These are phyloP conservation scores for Colletotrichum lentis DNA, from an alignment of 2,329 filamentous ascomycete genomes.

Conservation along the genomic window DNA sequence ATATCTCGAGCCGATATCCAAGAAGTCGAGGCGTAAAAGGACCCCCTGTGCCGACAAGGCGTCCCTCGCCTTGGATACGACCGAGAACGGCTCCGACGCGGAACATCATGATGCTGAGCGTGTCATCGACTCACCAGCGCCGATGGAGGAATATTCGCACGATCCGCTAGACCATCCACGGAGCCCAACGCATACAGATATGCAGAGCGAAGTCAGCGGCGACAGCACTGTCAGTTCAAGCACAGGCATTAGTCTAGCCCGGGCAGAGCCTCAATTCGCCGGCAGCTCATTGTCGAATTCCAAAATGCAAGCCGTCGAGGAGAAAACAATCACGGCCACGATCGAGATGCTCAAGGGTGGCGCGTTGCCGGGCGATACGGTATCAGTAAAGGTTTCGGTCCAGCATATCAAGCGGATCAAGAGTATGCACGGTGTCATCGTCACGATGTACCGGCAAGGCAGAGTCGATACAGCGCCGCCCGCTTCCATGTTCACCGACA, in stretches of 20 bases:
- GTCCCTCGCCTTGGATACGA: slow-evolving; percentile 55
- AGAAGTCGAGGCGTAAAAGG: slow-evolving; percentile 70
- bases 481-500: slow-evolving; percentile 57
- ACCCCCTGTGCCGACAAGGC: slow-evolving; percentile 56
- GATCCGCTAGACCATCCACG: slow-evolving; percentile 49
- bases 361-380: slow-evolving; percentile 82
- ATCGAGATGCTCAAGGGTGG: slow-evolving; percentile 84
- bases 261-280: slow-evolving; percentile 33
- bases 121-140: slow-evolving; percentile 51
- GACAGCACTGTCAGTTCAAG: slow-evolving; percentile 75
- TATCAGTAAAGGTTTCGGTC: slow-evolving; percentile 82
- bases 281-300: slow-evolving; percentile 54
- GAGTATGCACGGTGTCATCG: slow-evolving; percentile 90
- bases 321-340: slow-evolving; percentile 85
- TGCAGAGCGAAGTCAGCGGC: slow-evolving; percentile 74
- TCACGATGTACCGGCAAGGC: slow-evolving; percentile 90
- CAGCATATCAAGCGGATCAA: slow-evolving; percentile 89
- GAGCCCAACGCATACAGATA: slow-evolving; percentile 59
- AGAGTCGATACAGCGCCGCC: slow-evolving; percentile 81
- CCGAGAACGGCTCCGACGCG: slow-evolving; percentile 47
- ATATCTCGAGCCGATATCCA: slow-evolving; percentile 86
- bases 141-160: slow-evolving; percentile 52
- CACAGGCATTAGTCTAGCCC: slow-evolving; percentile 63
- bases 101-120: slow-evolving; percentile 40
- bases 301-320: slow-evolving; percentile 59